A percentile compares a stretch with the other conserved stretches of the same genome.
Conservation (phyloP, 225 moss, liverwort and hornwort genomes). For the Climacium dendroides region DNA sequence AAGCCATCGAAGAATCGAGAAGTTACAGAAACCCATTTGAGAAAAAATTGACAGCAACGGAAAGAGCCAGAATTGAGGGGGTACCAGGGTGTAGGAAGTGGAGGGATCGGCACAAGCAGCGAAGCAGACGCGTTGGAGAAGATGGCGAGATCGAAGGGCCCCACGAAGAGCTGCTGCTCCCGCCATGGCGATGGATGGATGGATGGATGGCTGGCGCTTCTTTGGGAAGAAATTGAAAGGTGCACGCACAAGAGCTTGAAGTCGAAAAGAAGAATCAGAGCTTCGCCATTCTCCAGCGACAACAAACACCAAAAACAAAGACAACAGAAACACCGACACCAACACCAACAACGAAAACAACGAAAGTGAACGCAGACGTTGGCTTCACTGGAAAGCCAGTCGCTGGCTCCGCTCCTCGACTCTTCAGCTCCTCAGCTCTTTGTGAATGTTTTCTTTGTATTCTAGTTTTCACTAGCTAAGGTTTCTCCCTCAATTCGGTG, state of each 20-base stretch:
- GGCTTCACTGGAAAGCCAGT: background rate
- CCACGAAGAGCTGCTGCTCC: background rate
- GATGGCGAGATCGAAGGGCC: background rate
- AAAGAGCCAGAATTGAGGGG: background rate
- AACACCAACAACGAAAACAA: background rate
- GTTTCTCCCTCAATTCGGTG: too few species aligned
- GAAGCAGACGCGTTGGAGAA: background rate
- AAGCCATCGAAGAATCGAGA: background rate
- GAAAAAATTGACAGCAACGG: background rate
- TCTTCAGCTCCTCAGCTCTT: background rate
- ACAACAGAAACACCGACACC: background rate
- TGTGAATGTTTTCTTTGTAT: too few species aligned
- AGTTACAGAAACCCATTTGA: background rate
- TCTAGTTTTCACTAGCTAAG: too few species aligned
- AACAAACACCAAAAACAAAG: background rate
- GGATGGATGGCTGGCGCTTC: background rate
- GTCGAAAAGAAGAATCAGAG: background rate
- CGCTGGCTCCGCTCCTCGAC: background rate
- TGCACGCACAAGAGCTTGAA: background rate
- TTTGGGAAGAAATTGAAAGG: background rate
- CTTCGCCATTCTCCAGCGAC: background rate
- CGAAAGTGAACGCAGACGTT: background rate
- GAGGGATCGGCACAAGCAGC: background rate
- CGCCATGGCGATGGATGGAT: background rate
- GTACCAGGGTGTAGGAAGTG: slow-evolving; percentile 1